phyloP scores from a whole-genome alignment of 257 asterid species.

The Anisodus acutangulus region DNA sequence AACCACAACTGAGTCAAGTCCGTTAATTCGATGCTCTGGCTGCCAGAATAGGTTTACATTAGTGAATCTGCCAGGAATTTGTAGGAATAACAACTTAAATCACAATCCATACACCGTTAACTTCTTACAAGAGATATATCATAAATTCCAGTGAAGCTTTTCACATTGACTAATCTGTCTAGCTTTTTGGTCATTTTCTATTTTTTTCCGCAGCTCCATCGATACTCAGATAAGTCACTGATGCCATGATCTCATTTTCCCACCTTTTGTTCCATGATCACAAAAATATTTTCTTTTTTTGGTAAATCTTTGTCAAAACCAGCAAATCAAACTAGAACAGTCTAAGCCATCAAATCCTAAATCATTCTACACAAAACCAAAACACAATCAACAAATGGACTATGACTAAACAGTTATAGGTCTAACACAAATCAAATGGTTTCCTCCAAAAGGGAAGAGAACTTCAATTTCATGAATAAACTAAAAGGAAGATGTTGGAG shows the following conservation, averaged over 20 bases:
- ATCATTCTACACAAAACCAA: conserved; percentile 24
- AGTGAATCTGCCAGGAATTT: conserved; percentile 6
- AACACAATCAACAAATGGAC: not conserved
- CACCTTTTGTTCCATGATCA: not conserved
- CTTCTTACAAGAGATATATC: conserved; percentile 16
- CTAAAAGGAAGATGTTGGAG: no score
- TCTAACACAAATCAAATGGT: not conserved
- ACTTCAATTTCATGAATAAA: no score
- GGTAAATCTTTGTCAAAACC: not conserved
- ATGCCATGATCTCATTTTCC: not conserved
- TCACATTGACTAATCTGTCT: conserved; percentile 17
- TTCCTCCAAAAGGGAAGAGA: not conserved
- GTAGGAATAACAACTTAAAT: conserved; percentile 9
- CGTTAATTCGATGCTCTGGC: conserved; percentile 65
- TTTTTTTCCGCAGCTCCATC: not conserved
- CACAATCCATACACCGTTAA: conserved; percentile 1
- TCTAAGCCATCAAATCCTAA: conserved; percentile 7
- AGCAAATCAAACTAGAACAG: conserved; percentile 12
- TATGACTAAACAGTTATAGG: not conserved
- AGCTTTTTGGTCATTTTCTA: not conserved
- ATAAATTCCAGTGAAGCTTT: not conserved
- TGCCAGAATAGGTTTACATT: conserved; percentile 42
- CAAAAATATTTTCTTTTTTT: no score
- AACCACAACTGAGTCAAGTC: conserved; percentile 75
- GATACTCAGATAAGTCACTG: not conserved